Evolutionary conservation across 1,284 basidiomycete genomes (phyloP).

Genomic region (Boletus hoseneyae): DNA sequence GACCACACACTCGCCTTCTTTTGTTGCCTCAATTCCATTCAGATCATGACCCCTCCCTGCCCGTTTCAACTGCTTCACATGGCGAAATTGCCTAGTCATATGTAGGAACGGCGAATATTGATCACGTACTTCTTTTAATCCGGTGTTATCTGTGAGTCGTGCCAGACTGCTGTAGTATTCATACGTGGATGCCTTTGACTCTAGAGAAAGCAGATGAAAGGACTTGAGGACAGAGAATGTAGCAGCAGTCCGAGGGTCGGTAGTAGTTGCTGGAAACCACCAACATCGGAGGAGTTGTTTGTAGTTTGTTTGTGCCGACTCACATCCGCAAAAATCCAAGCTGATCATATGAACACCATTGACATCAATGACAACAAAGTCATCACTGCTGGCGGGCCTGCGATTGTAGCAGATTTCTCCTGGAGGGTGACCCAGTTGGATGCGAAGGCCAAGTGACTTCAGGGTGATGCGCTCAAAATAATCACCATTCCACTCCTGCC

Average conservation of each 20-base stretch:
- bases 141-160: too few relatives aligned
- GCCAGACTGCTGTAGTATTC: background rate
- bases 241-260: background rate
- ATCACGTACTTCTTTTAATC: too few relatives aligned
- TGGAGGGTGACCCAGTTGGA: slow-evolving; percentile 9
- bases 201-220: background rate
- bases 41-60: background rate
- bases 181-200: background rate
- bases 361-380: slow-evolving; percentile 6
- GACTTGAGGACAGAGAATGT: background rate
- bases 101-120: too few relatives aligned
- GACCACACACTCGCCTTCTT: background rate
- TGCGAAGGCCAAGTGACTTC: slow-evolving; percentile 1
- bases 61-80: background rate
- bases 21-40: background rate
- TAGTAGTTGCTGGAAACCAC: background rate
- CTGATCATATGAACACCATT: slow-evolving; percentile 7
- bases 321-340: slow-evolving; percentile 10
- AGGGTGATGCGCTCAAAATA: slow-evolving; percentile 1
- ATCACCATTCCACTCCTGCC: slow-evolving; percentile 4
- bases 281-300: background rate
- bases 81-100: background rate
- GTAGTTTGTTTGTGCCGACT: background rate
- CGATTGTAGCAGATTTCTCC: slow-evolving; percentile 2
- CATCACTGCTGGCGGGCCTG: background rate